Percentiles rank a stretch among this genome's conserved stretches.
Conservation (phyloP, 768 basidiomycete species). For the Tephrocybe sp. region DNA sequence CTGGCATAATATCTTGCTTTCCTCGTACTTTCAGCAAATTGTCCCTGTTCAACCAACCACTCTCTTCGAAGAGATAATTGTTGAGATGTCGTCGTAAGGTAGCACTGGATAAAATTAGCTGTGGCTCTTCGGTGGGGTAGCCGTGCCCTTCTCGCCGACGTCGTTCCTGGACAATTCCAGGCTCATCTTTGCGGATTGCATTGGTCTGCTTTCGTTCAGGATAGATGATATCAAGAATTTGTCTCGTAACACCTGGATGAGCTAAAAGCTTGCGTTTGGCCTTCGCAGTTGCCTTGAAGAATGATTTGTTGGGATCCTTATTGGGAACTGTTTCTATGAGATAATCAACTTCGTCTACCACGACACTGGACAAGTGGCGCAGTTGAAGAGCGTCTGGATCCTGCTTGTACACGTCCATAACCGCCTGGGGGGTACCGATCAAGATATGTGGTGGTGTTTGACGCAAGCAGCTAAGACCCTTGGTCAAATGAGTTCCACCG, state of each 20-base stretch:
- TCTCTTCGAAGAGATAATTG: constrained; percentile 51
- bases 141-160: constrained; percentile 14
- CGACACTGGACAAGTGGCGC: constrained; percentile 48
- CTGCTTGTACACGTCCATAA: constrained; percentile 51
- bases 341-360: constrained; percentile 78
- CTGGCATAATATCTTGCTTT: constrained; percentile 1
- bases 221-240: constrained; percentile 59
- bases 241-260: constrained; percentile 59
- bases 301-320: constrained; percentile 36
- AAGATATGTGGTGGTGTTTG: constrained; percentile 59
- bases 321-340: constrained; percentile 54
- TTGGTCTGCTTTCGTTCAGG: constrained; percentile 27
- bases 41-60: constrained; percentile 53
- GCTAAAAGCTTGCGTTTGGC: constrained; percentile 38
- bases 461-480: constrained; percentile 35
- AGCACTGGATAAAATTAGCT: constrained; percentile 69
- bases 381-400: constrained; percentile 44
- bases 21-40: constrained; percentile 40
- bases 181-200: constrained; percentile 22
- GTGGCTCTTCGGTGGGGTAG: constrained; percentile 35
- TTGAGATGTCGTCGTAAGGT: constrained; percentile 58
- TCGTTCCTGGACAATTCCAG: constrained; percentile 16
- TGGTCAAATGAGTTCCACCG: constrained; percentile 33
- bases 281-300: constrained; percentile 31
- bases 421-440: constrained; percentile 68